These are phyloP conservation scores for Ophiocordyceps camponoti-floridani DNA, from an alignment of 2,329 filamentous ascomycete species.

Conservation along the genomic window DNA sequence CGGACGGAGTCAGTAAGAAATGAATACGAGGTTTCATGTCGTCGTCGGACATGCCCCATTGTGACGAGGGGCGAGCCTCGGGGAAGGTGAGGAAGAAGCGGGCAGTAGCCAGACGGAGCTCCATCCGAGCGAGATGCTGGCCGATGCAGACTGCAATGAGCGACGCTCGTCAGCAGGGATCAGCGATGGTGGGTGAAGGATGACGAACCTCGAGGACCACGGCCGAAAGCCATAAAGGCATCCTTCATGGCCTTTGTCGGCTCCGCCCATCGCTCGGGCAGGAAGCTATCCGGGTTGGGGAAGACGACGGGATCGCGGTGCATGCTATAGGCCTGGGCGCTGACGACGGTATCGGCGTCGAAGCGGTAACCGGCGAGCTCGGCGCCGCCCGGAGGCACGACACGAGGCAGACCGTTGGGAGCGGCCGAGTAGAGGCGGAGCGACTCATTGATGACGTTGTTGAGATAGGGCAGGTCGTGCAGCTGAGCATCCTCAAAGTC, in stretches of 20 bases:
- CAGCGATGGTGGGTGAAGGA: background rate
- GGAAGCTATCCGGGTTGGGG: constrained; percentile 15
- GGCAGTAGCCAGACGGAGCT: constrained; percentile 31
- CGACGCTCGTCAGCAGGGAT: background rate
- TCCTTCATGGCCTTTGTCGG: constrained; percentile 23
- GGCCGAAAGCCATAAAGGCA: constrained; percentile 33
- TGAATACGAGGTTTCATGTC: constrained; percentile 16
- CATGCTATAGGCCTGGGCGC: constrained; percentile 26
- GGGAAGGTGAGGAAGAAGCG: constrained; percentile 32
- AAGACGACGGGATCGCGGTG: constrained; percentile 24
- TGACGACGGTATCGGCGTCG: constrained; percentile 19
- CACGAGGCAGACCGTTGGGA: constrained; percentile 20
- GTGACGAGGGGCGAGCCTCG: constrained; percentile 10
- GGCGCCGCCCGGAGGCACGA: constrained; percentile 20
- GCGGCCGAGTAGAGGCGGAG: constrained; percentile 23
- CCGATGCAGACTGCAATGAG: constrained; percentile 28
- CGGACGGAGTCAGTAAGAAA: constrained; percentile 15
- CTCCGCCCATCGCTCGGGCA: constrained; percentile 5
- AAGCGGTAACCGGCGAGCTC: constrained; percentile 19
- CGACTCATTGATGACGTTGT: constrained; percentile 24
- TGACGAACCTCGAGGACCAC: constrained; percentile 23
- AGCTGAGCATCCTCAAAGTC: constrained; percentile 6
- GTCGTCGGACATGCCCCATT: constrained; percentile 15
- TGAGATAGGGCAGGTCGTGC: constrained; percentile 18
- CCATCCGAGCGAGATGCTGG: constrained; percentile 36